Evolutionary conservation across 2,329 filamentous ascomycete genomes (phyloP).

Genomic region (Alternaria ethzedia): DNA sequence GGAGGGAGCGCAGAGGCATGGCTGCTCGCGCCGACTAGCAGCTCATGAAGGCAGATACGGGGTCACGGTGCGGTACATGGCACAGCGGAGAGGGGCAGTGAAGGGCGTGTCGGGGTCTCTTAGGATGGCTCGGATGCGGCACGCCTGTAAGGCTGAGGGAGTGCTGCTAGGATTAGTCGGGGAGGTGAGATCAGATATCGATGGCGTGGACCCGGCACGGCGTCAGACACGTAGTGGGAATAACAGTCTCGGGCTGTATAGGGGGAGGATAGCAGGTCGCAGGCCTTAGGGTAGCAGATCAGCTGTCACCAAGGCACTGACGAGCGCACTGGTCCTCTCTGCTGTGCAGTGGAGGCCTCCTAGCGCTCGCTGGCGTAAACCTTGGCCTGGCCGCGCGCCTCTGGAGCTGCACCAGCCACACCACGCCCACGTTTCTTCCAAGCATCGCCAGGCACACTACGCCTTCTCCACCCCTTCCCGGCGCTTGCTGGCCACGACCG

Average conservation of each 20-base stretch:
- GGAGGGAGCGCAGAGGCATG: conserved; percentile 50
- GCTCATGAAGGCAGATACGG: conserved; percentile 43
- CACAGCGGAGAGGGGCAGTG: conserved; percentile 27
- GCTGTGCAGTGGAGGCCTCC: conserved; percentile 12
- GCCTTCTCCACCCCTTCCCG: not conserved
- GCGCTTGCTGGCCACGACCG: not conserved
- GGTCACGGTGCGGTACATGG: conserved; percentile 42
- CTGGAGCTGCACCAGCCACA: conserved; percentile 12
- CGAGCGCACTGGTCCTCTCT: conserved; percentile 17
- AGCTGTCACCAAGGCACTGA: conserved; percentile 8
- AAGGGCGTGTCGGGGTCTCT: not conserved
- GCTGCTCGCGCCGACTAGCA: conserved; percentile 40
- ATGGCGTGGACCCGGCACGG: not conserved
- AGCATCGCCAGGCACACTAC: conserved; percentile 10
- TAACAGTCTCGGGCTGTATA: conserved; percentile 1
- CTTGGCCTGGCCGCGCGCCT: not conserved
- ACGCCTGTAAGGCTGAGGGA: conserved; percentile 21
- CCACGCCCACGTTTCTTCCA: conserved; percentile 10
- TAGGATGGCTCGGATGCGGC: conserved; percentile 18
- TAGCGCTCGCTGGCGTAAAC: conserved; percentile 4
- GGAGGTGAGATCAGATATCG: conserved; percentile 12
- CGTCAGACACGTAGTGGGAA: conserved; percentile 1
- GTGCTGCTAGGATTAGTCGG: conserved; percentile 17
- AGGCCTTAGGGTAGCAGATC: conserved; percentile 5
- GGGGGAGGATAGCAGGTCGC: conserved; percentile 5